These are phyloP conservation scores for Apiotrichum siamense DNA, from an alignment of 1,284 basidiomycete species.

Conservation along the genomic window DNA sequence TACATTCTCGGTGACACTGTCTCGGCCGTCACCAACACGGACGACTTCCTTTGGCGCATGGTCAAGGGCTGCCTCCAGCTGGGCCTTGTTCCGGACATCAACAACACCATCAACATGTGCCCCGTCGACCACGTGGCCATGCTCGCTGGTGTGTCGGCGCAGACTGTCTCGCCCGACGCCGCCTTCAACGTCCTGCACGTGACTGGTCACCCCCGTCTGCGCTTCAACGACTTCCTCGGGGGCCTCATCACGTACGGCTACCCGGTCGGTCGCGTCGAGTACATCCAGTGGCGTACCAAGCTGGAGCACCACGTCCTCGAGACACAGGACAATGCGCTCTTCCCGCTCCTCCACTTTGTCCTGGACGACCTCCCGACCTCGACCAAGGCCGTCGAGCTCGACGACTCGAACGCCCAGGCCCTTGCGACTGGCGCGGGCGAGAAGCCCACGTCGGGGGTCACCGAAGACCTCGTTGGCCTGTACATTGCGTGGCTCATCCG, in stretches of 20 bases:
- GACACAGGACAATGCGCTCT: constrained; percentile 90
- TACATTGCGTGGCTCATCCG: constrained; percentile 93
- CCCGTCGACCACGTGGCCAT: constrained; percentile 95
- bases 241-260: constrained; percentile 77
- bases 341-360: constrained; percentile 95
- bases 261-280: constrained; percentile 70
- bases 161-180: constrained; percentile 49
- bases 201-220: constrained; percentile 75
- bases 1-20: constrained; percentile 93
- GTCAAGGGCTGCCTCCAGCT: constrained; percentile 97
- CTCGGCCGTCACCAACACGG: constrained; percentile 93
- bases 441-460: constrained; percentile 61
- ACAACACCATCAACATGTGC: constrained; percentile 97
- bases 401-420: constrained; percentile 73
- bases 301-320: constrained; percentile 94
- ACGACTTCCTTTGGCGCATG: constrained; percentile 97
- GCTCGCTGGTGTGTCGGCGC: constrained; percentile 66
- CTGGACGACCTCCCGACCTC: constrained; percentile 94
- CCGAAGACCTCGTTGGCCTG: constrained; percentile 68
- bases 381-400: constrained; percentile 88
- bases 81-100: constrained; percentile 91
- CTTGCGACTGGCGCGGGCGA: constrained; percentile 56
- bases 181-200: constrained; percentile 74
- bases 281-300: constrained; percentile 82
- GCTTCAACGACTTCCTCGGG: constrained; percentile 83